Percentiles rank a stretch among this genome's conserved stretches.
phyloP scores from a whole-genome alignment of 2,329 filamentous ascomycete genomes.

The Trematosphaeria pertusa region DNA sequence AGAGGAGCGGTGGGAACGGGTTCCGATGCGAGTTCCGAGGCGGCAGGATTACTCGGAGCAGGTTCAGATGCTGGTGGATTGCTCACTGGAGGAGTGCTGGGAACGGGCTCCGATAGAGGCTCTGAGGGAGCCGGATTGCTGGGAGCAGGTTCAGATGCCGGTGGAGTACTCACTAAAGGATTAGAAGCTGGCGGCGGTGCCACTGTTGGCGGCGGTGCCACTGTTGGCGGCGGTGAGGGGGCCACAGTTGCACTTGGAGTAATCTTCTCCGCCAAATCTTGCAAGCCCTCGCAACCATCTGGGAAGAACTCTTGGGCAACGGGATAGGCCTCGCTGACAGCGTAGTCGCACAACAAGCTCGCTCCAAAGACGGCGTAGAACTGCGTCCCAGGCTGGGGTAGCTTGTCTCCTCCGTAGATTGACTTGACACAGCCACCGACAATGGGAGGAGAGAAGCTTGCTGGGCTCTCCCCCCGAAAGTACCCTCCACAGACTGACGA shows the following conservation, averaged over 20 bases:
- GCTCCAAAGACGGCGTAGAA: constrained; percentile 29
- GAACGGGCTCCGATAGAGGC: background rate
- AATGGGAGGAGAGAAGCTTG: constrained; percentile 18
- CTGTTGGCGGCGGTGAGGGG: constrained; percentile 6
- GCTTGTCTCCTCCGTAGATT: constrained; percentile 21
- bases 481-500: constrained; percentile 26
- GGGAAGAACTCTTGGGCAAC: constrained; percentile 23
- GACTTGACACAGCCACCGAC: constrained; percentile 24
- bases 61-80: background rate
- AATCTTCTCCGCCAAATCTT: constrained; percentile 21
- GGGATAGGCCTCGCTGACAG: constrained; percentile 26
- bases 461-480: constrained; percentile 18
- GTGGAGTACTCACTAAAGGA: too few species aligned
- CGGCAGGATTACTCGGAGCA: background rate
- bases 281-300: constrained; percentile 24
- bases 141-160: constrained; percentile 3
- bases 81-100: background rate
- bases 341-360: constrained; percentile 28
- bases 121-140: background rate
- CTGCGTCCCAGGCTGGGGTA: constrained; percentile 18
- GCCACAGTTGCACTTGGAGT: constrained; percentile 6
- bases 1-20: background rate
- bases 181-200: background rate
- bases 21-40: too few species aligned
- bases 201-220: background rate